Conservation (phyloP, 164 flowering plant genomes). For the Magnolia changhungtana region DNA sequence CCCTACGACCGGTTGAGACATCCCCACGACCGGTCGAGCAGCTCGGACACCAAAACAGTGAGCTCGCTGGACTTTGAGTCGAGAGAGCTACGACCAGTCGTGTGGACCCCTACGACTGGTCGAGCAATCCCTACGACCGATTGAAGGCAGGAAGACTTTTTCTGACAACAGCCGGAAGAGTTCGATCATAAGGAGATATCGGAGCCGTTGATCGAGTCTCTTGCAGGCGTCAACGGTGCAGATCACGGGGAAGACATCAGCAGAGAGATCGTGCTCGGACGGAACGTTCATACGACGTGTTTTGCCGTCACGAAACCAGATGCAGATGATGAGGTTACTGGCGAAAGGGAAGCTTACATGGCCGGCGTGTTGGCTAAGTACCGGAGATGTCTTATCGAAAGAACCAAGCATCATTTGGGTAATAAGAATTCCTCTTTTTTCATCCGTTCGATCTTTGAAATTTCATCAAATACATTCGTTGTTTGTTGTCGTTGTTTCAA, state of each 20-base stretch:
- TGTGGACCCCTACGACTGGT: too few relatives aligned
- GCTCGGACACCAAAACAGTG: too few relatives aligned
- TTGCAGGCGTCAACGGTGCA: constrained; percentile 7
- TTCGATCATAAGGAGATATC: constrained; percentile 41
- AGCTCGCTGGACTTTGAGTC: too few relatives aligned
- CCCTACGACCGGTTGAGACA: too few relatives aligned
- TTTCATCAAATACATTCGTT: background rate
- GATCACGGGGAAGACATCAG: constrained; percentile 13
- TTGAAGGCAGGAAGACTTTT: too few relatives aligned
- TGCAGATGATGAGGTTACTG: constrained; percentile 79
- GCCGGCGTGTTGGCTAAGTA: constrained; percentile 89
- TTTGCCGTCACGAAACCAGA: constrained; percentile 86
- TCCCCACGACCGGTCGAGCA: too few relatives aligned
- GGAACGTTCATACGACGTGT: constrained; percentile 78
- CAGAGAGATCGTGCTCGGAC: constrained; percentile 73
- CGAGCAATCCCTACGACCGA: too few relatives aligned
- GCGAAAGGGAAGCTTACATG: constrained; percentile 92
- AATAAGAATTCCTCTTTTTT: background rate
- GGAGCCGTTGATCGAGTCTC: constrained; percentile 15
- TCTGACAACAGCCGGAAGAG: constrained; percentile 32
- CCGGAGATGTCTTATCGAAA: constrained; percentile 56
- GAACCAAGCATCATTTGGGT: constrained; percentile 91
- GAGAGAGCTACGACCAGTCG: too few relatives aligned
- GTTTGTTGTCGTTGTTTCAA: background rate
- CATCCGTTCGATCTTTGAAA: background rate